Conservation (phyloP, 441 rosid genomes). For the Populus hybrid region DNA sequence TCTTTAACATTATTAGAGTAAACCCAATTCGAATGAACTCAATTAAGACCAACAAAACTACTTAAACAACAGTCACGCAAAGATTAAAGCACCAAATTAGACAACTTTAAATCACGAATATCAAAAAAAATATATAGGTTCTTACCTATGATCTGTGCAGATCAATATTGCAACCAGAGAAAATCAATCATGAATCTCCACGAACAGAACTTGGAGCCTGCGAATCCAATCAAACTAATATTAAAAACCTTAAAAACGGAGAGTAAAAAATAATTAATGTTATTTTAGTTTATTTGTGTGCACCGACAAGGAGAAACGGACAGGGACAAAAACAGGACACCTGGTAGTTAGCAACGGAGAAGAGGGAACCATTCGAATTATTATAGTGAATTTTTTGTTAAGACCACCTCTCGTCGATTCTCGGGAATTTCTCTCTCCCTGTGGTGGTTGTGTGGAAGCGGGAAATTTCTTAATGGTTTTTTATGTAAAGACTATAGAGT, state of each 20-base stretch:
- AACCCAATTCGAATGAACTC: background rate
- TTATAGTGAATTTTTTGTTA: background rate
- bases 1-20: background rate
- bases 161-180: background rate
- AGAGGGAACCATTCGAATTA: background rate
- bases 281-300: background rate
- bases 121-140: background rate
- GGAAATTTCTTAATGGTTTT: background rate
- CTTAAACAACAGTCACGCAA: background rate
- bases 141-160: background rate
- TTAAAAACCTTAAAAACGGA: too few species aligned
- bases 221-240: too few species aligned
- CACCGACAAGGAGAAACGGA: background rate
- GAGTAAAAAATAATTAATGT: background rate
- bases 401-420: background rate
- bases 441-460: slow-evolving; percentile 9
- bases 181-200: background rate
- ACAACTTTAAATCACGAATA: too few species aligned
- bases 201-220: too few species aligned
- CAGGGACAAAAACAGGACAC: background rate
- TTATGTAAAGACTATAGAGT: background rate
- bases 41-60: background rate
- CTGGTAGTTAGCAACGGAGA: too few species aligned
- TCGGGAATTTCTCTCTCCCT: background rate
- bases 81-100: too few species aligned